Base-by-base conservation (phyloP, 495 filamentous ascomycete species). In the Penicillium soppii region DNA sequence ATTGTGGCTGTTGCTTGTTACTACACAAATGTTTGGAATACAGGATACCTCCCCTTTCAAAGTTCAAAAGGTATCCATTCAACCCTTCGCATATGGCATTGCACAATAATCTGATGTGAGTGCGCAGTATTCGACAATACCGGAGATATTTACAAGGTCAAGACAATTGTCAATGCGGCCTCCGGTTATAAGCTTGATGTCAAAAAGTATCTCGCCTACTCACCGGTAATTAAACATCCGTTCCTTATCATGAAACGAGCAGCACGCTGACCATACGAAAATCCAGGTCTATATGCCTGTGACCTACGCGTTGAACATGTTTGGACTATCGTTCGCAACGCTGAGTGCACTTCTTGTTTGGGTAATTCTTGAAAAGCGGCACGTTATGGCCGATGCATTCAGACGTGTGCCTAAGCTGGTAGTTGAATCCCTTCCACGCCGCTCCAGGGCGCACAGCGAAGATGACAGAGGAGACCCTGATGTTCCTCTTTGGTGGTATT, bases 291-390 rank as follows among this genome's bases (percentile, higher is more conserved):
- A 89, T 60, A 73, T 91, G 43, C 87, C 89, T 3, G 88, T 92
- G 45, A 90, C 87, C n/a, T 91, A 91, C 54, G 86, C 86, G 16
- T 67, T 92, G 25, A 86, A 85, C 55, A 62, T 58, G 58, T 92
- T 91, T 48, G 89, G 83, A 0, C 77, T 94, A 17, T 88, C 90
- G 48, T 92, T 94, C 63, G 89, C 89, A 3, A 85, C 85, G 0
- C 72, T 94, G 20, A 83, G 87, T 19, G 80, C 89, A 1, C 63
- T 91, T 26, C 64, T 80, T 1, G 67, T 91, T 12, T 94, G 86
- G 85, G 62, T 84, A 0, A 67, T 84, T n/a, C 52, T 67, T 9
- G 77, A 80, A 65, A 26, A 74, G n/a, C 53, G 67, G 42, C 37
- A 58, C 16, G 53, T 63, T 15, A 59, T 62, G 43, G 43, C 50